Evolutionary conservation across 495 filamentous ascomycete genomes (phyloP).

Genomic region (Massariosphaeria phaeospora): DNA sequence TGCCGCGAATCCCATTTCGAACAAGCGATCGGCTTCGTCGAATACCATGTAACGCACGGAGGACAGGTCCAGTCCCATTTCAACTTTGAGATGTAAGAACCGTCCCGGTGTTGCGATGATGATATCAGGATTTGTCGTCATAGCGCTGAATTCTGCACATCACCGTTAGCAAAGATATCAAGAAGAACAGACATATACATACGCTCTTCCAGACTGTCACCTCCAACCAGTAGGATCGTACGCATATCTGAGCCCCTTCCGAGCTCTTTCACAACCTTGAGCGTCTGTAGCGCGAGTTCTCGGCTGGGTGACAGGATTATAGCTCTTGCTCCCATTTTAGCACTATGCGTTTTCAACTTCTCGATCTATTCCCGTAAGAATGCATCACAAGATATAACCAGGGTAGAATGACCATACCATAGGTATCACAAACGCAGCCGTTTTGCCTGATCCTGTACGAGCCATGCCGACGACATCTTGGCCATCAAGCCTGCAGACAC

Average conservation of each 20-base stretch:
- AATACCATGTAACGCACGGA: conserved; percentile 90
- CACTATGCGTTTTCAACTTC: conserved; percentile 83
- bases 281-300: conserved; percentile 88
- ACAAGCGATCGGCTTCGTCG: conserved; percentile 92
- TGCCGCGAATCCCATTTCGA: conserved; percentile 95
- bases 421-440: conserved; percentile 93
- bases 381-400: too few species aligned
- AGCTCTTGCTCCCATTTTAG: conserved; percentile 74
- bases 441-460: conserved; percentile 93
- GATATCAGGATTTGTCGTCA: conserved; percentile 92
- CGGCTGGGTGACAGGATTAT: conserved; percentile 86
- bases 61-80: conserved; percentile 83
- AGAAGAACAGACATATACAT: background rate
- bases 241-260: conserved; percentile 85
- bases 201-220: conserved; percentile 88
- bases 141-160: conserved; percentile 64
- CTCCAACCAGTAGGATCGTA: conserved; percentile 82
- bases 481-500: conserved; percentile 72
- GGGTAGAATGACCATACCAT: too few species aligned
- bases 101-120: conserved; percentile 94
- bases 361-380: too few species aligned
- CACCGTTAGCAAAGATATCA: background rate
- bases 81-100: conserved; percentile 91
- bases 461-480: conserved; percentile 98
- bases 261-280: conserved; percentile 94